Percentiles rank a stretch among this genome's conserved stretches.
phyloP scores from a whole-genome alignment of 176 grass and related monocot genomes.

The Oryza officinalis region DNA sequence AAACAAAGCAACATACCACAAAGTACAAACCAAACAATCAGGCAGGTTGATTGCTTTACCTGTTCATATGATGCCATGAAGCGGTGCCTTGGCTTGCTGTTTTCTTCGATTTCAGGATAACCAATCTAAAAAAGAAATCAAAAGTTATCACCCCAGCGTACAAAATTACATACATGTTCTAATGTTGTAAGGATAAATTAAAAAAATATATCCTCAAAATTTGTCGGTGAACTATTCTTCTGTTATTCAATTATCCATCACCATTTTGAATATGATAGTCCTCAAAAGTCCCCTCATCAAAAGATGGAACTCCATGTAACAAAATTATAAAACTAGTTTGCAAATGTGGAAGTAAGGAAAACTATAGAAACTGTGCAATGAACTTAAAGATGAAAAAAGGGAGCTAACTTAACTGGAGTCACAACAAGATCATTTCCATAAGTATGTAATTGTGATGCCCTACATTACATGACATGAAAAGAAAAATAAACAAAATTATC shows the following conservation, averaged over 20 bases:
- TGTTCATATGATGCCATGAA: constrained; percentile 99
- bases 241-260: not conserved
- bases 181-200: not conserved
- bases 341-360: not conserved
- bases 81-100: constrained; percentile 80
- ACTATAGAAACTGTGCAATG: not conserved
- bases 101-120: constrained; percentile 99
- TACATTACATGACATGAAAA: constrained; percentile 1
- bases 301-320: not conserved
- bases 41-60: constrained; percentile 42
- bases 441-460: constrained; percentile 19
- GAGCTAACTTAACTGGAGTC: constrained; percentile 23
- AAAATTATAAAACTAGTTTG: not conserved
- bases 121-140: constrained; percentile 57
- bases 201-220: not conserved
- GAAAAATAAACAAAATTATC: not conserved
- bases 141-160: constrained; percentile 14
- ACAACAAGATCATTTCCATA: constrained; percentile 20
- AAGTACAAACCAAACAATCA: not conserved
- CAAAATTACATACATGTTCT: not conserved
- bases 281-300: not conserved
- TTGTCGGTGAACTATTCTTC: not conserved
- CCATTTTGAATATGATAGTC: not conserved
- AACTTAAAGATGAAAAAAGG: constrained; percentile 19
- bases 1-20: constrained; percentile 5